Evolutionary conservation across 2,329 filamentous ascomycete genomes (phyloP), one percentile per base, ranked within the genome.

Genomic region (Nigrograna mackinnonii): DNA sequence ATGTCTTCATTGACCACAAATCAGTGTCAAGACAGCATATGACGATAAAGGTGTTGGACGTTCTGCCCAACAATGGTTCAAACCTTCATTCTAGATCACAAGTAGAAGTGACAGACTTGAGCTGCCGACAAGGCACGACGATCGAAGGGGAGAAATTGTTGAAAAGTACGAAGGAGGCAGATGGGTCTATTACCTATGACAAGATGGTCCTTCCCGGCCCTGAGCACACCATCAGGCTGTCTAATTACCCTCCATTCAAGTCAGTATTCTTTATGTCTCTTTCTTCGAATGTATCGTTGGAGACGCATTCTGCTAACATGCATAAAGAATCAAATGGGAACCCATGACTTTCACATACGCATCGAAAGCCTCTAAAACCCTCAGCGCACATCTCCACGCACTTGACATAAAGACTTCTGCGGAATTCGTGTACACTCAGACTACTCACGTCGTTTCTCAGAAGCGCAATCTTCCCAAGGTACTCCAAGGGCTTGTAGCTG

Each of bases 391-490:
- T 39, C 80, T 97, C 14, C 90, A 95, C 62, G 81, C 85, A 33
- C 77, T 95, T n/a, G 94, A 96, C 62, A 85, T 97, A 67, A 97
- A 96, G 67, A 85, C 90, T 12, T 74, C 87, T 12, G 76, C 81
- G 32, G 85, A 91, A 4, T 96, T 90, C 66, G 72, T 87, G 18
- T 72, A 79, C 19, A 78, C 74, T 13, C 72, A 79, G 20, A 96
- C 92, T 0, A 96, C 92, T 0, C 91, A 97, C 67, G 87, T 95
- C 9, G 84, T 97, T 22, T 85, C 89, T 6, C 88, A 84, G 65
- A 96, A 95, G 69, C 81, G 94, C 35, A 99, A 97, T 65, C 92
- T 90, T 0, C 81, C 91, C 0, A 91, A 90, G 52, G 89, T 89
- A 0, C 76, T 99, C 2, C 90, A 95, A 61, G 92, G 89, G 2